Evolutionary conservation across 768 basidiomycete species (phyloP).

Genomic region (Sarcodon sp.): DNA sequence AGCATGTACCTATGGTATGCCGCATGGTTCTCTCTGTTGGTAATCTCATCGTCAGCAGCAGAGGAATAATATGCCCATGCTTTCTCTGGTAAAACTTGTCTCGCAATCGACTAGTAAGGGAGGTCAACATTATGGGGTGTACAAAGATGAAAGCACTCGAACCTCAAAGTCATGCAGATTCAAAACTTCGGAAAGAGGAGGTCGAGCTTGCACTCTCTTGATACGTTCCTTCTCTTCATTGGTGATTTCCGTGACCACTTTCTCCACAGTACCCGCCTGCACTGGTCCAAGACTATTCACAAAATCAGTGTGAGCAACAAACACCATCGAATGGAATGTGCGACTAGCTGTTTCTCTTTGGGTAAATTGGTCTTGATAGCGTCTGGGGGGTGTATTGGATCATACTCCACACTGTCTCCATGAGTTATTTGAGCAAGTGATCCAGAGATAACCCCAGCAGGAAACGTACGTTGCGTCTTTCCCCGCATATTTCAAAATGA

Average conservation of each 20-base stretch:
- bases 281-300: constrained; percentile 45
- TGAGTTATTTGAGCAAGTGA: background rate
- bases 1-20: constrained; percentile 75
- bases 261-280: constrained; percentile 51
- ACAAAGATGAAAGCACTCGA: background rate
- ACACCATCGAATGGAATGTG: background rate
- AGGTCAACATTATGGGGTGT: background rate
- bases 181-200: constrained; percentile 68
- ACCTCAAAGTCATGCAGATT: constrained; percentile 94
- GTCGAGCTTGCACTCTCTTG: constrained; percentile 34
- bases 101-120: constrained; percentile 60
- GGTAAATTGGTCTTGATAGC: constrained; percentile 68
- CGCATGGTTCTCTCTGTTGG: constrained; percentile 75
- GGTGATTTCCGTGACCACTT: constrained; percentile 45
- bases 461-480: constrained; percentile 28
- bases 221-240: constrained; percentile 60
- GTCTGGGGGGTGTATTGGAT: constrained; percentile 82
- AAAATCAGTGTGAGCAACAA: constrained; percentile 7
- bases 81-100: constrained; percentile 65
- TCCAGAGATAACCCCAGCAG: background rate
- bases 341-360: constrained; percentile 56
- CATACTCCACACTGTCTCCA: constrained; percentile 41
- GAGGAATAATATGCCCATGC: constrained; percentile 96
- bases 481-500: constrained; percentile 41
- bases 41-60: constrained; percentile 91